Conservation (phyloP, 2,329 filamentous ascomycete genomes). For the Penicillium sp. region DNA sequence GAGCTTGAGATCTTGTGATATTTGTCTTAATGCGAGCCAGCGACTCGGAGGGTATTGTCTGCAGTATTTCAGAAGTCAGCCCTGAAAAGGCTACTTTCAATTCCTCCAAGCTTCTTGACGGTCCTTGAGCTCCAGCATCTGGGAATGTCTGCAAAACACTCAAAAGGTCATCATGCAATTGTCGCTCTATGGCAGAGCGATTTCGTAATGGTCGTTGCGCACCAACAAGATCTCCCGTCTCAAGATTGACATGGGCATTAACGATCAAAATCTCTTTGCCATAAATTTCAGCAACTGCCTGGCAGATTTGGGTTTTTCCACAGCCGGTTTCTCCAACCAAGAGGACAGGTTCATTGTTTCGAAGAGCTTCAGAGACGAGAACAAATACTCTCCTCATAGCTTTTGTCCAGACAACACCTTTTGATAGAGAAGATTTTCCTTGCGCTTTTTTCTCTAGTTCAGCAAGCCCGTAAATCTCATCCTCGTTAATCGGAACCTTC, state of each 20-base stretch:
- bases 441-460: slow-evolving; percentile 53
- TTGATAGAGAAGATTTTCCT: slow-evolving; percentile 35
- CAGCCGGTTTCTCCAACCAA: slow-evolving; percentile 96
- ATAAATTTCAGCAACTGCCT: slow-evolving; percentile 80
- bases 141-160: slow-evolving; percentile 36
- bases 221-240: slow-evolving; percentile 95
- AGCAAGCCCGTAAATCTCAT: slow-evolving; percentile 64
- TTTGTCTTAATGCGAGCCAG: slow-evolving; percentile 42
- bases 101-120: slow-evolving; percentile 48
- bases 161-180: slow-evolving; percentile 60
- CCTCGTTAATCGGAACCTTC: slow-evolving; percentile 75
- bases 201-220: slow-evolving; percentile 91
- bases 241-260: slow-evolving; percentile 97
- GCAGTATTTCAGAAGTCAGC: slow-evolving; percentile 44
- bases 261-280: slow-evolving; percentile 76
- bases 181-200: slow-evolving; percentile 65
- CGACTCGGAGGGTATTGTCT: slow-evolving; percentile 48
- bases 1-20: slow-evolving; percentile 66
- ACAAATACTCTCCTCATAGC: slow-evolving; percentile 91
- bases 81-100: slow-evolving; percentile 59
- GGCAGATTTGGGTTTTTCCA: slow-evolving; percentile 94
- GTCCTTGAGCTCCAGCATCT: slow-evolving; percentile 18
- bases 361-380: slow-evolving; percentile 78
- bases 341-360: slow-evolving; percentile 88
- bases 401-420: slow-evolving; percentile 79